Evolutionary conservation across 2,329 filamentous ascomycete species (phyloP), one percentile per base, ranked within the genome.

Genomic region (Penicillium sclerotigenum): DNA sequence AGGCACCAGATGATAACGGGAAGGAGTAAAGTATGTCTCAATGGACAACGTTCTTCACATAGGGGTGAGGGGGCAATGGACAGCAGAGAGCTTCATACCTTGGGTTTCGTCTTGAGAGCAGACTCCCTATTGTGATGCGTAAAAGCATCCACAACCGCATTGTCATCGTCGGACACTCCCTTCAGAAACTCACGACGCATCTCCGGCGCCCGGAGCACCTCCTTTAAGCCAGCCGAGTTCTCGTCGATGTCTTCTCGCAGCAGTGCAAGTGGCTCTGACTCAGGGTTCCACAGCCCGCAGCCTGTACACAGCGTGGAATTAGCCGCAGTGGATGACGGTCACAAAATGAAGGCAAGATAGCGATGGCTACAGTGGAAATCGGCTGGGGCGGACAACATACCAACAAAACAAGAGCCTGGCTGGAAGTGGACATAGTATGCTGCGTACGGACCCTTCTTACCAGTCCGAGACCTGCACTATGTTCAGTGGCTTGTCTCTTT

Each of bases 361-460:
- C 10, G 4, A 36, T 22, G 37, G 22, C 36, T 34, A 50, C 29
- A 26, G 50, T 22, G 47, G 29, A 36, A 46, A 36, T 26, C n/a
- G 22, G 26, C 43, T 14, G 24, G 20, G 24, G n/a, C n/a, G 37
- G n/a, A 14, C 7, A 50, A 80, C 82, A 76, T 77, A 86, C 85
- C 91, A 40, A 95, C 78, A 64, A 93, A 89, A 68, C 85, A 87
- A 48, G 81, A 77, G 24, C 77, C 78, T 11, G 91, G 90, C 70
- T 93, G 84, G 61, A 90, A 82, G 71, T 96, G 91, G 20, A 96
- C 76, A 75, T 96, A 96, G 76, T 96, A 96, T 68, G 86, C 87
- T 7, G 91, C 91, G 73, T 94, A 95, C 10, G 89, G 87, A 0
- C 90, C 90, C 74, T 96, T 96, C 52, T 89, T 83, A 20, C 91